Conservation (phyloP, 345 rosid genomes). For the Erysimum cheiranthoides region DNA sequence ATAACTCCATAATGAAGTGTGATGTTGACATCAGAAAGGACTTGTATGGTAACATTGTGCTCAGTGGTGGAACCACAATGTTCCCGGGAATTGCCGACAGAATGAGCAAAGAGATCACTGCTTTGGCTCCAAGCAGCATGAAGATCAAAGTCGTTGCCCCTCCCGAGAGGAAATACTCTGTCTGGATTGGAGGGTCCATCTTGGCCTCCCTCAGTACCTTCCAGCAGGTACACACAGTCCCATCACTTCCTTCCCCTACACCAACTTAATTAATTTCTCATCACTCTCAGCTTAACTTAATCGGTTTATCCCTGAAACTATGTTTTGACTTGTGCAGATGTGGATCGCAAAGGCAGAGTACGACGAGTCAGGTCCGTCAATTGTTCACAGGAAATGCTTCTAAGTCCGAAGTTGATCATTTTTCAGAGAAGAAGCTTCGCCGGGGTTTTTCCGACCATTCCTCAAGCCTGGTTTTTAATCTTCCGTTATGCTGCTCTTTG, state of each 20-base stretch:
- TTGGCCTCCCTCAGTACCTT: slow-evolving; percentile 95
- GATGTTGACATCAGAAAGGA: slow-evolving; percentile 94
- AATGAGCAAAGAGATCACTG: slow-evolving; percentile 95
- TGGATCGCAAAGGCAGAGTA: slow-evolving; percentile 96
- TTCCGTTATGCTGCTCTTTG: slow-evolving; percentile 32
- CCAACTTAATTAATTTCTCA: background rate
- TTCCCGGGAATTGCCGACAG: slow-evolving; percentile 88
- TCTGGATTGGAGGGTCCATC: slow-evolving; percentile 95
- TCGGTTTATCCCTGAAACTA: background rate
- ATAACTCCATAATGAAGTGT: slow-evolving; percentile 94
- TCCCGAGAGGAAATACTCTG: slow-evolving; percentile 92
- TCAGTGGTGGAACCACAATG: slow-evolving; percentile 97
- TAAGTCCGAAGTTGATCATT: slow-evolving; percentile 45
- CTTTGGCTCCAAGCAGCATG: slow-evolving; percentile 95
- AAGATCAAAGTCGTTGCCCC: slow-evolving; percentile 96
- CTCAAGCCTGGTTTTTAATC: slow-evolving; percentile 28
- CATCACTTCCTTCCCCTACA: slow-evolving; percentile 7
- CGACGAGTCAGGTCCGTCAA: slow-evolving; percentile 93
- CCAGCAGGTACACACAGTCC: slow-evolving; percentile 69
- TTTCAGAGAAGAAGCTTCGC: slow-evolving; percentile 34
- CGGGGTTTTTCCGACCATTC: slow-evolving; percentile 23
- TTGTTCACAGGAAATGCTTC: slow-evolving; percentile 95
- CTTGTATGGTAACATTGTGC: slow-evolving; percentile 87
- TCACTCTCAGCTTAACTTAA: background rate
- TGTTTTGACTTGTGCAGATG: slow-evolving; percentile 59